phyloP scores from a whole-genome alignment of 306 rosid species.

The Ormosia emarginata region DNA sequence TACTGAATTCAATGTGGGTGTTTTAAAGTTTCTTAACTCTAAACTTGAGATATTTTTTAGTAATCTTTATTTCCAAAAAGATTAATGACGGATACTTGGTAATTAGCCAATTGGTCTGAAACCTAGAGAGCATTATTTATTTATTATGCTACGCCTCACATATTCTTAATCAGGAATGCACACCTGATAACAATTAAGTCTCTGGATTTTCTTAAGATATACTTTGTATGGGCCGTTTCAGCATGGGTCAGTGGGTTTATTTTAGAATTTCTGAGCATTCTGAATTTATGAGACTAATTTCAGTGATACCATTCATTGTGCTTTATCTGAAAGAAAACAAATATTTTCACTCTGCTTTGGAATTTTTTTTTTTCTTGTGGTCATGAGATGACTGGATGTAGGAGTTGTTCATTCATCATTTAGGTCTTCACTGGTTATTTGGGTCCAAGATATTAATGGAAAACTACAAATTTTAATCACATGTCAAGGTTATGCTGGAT shows the following conservation, averaged over 20 bases:
- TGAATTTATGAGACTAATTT: not conserved
- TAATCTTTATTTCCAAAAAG: not conserved
- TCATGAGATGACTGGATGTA: not conserved
- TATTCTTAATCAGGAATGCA: not conserved
- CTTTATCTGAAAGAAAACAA: not conserved
- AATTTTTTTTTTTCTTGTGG: not conserved
- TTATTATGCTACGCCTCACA: not conserved
- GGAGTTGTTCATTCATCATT: not conserved
- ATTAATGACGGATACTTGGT: not conserved
- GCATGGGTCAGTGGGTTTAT: not conserved
- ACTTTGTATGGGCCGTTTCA: not conserved
- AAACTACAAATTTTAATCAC: not conserved
- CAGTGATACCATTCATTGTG: not conserved
- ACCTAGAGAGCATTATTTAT: not conserved
- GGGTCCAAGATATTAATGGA: not conserved
- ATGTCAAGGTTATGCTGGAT: conserved; percentile 8
- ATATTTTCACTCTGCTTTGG: not conserved
- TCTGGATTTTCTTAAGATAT: conserved; percentile 2
- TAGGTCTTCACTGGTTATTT: not conserved
- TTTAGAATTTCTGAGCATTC: not conserved
- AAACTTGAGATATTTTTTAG: not conserved
- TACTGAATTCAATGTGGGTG: not conserved
- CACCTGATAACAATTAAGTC: not conserved
- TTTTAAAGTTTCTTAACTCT: not conserved
- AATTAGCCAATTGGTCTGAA: not conserved